A percentile compares a stretch with the other conserved stretches of the same genome.
Conservation (phyloP, 1,139 yeast species). For the Lodderomyces parapsilosis region DNA sequence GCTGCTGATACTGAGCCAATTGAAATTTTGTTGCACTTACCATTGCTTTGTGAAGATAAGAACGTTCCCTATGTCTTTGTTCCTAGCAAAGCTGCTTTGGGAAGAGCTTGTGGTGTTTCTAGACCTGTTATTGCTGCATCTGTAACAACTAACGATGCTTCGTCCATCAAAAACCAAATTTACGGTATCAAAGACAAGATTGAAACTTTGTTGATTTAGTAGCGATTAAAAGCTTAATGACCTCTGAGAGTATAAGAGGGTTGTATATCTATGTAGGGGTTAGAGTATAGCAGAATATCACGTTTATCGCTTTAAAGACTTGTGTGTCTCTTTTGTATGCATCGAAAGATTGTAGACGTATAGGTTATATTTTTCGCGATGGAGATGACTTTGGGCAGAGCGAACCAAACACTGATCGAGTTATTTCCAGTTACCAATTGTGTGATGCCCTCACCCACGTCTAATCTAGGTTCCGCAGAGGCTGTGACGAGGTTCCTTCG, state of each 20-base stretch:
- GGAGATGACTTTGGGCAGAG: constrained; percentile 1
- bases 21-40: constrained; percentile 96
- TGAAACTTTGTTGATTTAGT: constrained; percentile 91
- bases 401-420: too few species aligned
- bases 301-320: too few species aligned
- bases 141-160: constrained; percentile 97
- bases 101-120: constrained; percentile 99
- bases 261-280: background rate
- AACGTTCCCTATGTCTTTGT: constrained; percentile 99
- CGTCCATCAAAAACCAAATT: constrained; percentile 96
- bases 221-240: background rate
- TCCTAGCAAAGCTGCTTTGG: constrained; percentile 97
- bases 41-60: constrained; percentile 97
- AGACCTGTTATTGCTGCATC: constrained; percentile 99
- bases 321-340: too few species aligned
- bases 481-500: constrained; percentile 63
- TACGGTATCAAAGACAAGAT: constrained; percentile 98
- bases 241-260: background rate
- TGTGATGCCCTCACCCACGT: background rate
- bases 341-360: too few species aligned
- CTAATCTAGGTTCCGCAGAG: constrained; percentile 44
- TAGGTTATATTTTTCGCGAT: constrained; percentile 1
- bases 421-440: background rate
- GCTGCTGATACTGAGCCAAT: constrained; percentile 99
- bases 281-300: too few species aligned